Evolutionary conservation across 2,329 filamentous ascomycete genomes (phyloP).

Genomic region (Penicillium sp.): DNA sequence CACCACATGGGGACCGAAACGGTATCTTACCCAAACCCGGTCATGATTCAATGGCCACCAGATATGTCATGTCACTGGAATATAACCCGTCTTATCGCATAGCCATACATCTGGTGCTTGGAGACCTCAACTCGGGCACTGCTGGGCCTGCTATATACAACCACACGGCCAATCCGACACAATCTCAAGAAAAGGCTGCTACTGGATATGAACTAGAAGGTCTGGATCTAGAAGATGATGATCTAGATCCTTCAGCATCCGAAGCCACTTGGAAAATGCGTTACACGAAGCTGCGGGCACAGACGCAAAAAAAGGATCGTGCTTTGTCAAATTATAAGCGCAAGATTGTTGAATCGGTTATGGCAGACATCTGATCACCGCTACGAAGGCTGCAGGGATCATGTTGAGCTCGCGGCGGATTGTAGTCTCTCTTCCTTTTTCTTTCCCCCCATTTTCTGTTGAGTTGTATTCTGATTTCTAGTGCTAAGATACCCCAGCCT

Average conservation of each 20-base stretch:
- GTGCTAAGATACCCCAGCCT: not conserved
- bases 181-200: constrained; percentile 20
- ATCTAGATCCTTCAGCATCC: constrained; percentile 23
- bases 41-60: constrained; percentile 5
- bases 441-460: not conserved
- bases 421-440: not conserved
- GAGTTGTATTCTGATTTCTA: not conserved
- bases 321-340: constrained; percentile 46
- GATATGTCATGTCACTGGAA: constrained; percentile 33
- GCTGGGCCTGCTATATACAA: constrained; percentile 11
- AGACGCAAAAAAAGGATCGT: constrained; percentile 45
- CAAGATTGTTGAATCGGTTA: constrained; percentile 49
- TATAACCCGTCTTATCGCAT: constrained; percentile 30
- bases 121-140: constrained; percentile 19
- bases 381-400: not conserved
- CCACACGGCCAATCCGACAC: constrained; percentile 6
- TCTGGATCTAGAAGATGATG: constrained; percentile 34
- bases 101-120: constrained; percentile 31
- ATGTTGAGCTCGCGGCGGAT: not conserved
- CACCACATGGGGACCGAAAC: not conserved
- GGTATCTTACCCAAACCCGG: not conserved
- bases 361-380: constrained; percentile 41
- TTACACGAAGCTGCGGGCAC: constrained; percentile 41
- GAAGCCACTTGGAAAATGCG: constrained; percentile 46
- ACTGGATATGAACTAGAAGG: constrained; percentile 28